These are phyloP conservation scores for Aspergillus transmontanensis DNA, from an alignment of 2,329 filamentous ascomycete genomes.

Conservation along the genomic window DNA sequence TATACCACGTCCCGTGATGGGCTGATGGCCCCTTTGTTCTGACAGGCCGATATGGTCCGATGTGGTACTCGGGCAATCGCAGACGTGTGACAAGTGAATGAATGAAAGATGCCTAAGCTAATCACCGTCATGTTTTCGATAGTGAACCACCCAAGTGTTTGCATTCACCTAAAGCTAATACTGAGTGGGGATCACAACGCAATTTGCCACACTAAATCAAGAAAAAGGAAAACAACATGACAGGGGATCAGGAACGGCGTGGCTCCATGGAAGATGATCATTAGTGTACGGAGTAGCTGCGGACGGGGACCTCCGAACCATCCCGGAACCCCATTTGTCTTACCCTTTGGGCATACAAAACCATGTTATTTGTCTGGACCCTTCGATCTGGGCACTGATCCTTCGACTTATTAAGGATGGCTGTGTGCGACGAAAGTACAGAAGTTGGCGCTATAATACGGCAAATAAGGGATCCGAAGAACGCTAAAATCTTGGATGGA, in stretches of 20 bases:
- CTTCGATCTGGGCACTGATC: background rate
- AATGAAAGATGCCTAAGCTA: background rate
- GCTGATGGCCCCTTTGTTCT: background rate
- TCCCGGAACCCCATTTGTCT: background rate
- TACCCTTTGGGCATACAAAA: background rate
- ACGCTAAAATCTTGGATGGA: too few species aligned
- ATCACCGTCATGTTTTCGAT: background rate
- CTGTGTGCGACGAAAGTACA: background rate
- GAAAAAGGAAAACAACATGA: conserved; percentile 2
- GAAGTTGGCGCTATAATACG: background rate
- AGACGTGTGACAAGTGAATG: background rate
- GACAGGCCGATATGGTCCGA: background rate
- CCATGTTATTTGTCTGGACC: background rate
- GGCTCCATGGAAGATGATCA: too few species aligned
- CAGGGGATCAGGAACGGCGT: background rate
- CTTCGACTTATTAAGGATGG: too few species aligned
- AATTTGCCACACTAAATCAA: background rate
- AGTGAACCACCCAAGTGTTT: background rate
- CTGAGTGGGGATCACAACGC: background rate
- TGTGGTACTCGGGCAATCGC: conserved; percentile 1
- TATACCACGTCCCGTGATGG: background rate
- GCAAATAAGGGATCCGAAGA: background rate
- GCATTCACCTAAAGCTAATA: background rate
- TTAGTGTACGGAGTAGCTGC: background rate
- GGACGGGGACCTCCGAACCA: background rate